Base-by-base conservation (phyloP, 805 yeast species). In the Brettanomyces custersianus region DNA sequence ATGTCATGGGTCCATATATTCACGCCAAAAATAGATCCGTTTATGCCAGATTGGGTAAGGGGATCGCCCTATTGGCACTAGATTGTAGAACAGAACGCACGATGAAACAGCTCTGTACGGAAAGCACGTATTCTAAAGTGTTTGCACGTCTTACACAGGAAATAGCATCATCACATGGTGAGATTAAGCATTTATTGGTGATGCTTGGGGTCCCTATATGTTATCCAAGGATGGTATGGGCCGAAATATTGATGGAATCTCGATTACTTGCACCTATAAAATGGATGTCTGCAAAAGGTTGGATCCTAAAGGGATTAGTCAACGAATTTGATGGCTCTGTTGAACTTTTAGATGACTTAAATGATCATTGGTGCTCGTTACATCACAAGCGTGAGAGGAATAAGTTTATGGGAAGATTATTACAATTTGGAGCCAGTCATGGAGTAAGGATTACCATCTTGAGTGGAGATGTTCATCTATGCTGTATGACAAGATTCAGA, bases 341-440 rank as follows among this genome's bases (percentile, higher is more conserved):
- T 5, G 97, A 90, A 59, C 74, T 90, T 12, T 68, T 92, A 45
- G 97, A 92, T 53, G 97, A 90, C 55, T 66, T 92, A 57, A 80
- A 87, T 52, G 98, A 90, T 55, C 97, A 90, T 61, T 90, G 98
- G 98, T 87, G 96, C 56, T 80, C 95, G 4, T 69, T 69, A 40
- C 72, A 79, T 54, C 98, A 90, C 61, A 92, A 90, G 55, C 58
- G 59, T 33, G 98, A 90, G 60, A 72, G 98, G 41, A 90, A 90
- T 57, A 52, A 55, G 45, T 65, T 90, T 27, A 61, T 88, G 42
- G 67, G 65, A 27, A 63, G 64, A 41, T 62, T 90, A 31, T 75
- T 78, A 42, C 71, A 71, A 30, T 75, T 87, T 48, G 86, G 90
- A 3, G 69, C 81, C 22, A 47, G 59, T 21, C 55, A 69, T 43